A percentile compares a stretch with the other conserved stretches of the same genome.
These are phyloP conservation scores for Dryas drummondii DNA, from an alignment of 306 rosid species.

Conservation along the genomic window DNA sequence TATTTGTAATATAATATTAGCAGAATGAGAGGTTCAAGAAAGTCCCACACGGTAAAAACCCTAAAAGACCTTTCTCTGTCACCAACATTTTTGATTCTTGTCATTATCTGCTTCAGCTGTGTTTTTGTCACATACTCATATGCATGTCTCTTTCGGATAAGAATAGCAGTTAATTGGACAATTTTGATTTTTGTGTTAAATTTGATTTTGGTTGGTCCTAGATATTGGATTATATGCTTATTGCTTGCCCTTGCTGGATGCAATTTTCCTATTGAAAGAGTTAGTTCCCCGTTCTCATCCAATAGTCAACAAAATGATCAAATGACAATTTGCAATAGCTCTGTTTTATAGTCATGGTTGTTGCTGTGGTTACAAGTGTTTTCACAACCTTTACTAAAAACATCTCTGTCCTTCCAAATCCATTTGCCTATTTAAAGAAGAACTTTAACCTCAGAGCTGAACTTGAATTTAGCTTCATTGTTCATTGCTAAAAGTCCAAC, in stretches of 20 bases:
- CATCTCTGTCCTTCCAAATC: neutral
- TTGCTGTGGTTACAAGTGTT: neutral
- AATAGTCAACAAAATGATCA: neutral
- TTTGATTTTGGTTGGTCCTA: neutral
- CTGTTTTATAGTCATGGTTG: neutral
- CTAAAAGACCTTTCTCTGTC: neutral
- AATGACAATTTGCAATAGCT: neutral
- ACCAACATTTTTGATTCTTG: neutral
- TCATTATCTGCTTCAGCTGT: neutral
- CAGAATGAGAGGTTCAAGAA: neutral
- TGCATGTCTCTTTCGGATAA: neutral
- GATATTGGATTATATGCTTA: neutral
- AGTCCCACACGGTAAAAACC: neutral
- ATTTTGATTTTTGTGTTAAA: constrained; percentile 6
- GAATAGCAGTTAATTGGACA: constrained; percentile 3
- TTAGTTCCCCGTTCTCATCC: neutral
- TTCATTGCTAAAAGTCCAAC: neutral
- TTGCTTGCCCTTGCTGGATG: neutral
- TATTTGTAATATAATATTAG: no score
- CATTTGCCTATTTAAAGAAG: neutral
- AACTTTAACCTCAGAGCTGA: neutral
- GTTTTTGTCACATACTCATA: neutral
- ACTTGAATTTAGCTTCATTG: neutral
- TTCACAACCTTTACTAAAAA: neutral
- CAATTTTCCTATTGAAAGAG: neutral